Evolutionary conservation across 1,284 basidiomycete genomes (phyloP).

Genomic region (Fomitopsis betulina): DNA sequence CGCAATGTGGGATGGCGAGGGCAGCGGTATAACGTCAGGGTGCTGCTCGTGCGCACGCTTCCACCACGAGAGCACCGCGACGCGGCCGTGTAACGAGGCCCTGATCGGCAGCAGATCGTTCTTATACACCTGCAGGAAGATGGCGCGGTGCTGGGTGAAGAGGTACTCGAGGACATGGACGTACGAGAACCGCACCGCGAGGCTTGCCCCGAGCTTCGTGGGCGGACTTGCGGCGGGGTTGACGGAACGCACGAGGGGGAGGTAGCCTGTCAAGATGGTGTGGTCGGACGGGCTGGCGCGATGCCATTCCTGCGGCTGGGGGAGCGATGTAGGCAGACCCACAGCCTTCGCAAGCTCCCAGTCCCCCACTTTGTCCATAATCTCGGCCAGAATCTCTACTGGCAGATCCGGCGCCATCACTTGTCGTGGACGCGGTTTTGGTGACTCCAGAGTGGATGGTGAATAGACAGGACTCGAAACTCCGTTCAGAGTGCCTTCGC

Average conservation of each 20-base stretch:
- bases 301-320: conserved; percentile 64
- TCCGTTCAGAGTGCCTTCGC: conserved; percentile 11
- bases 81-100: conserved; percentile 70
- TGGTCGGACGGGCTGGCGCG: conserved; percentile 63
- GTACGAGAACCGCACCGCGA: conserved; percentile 69
- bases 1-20: conserved; percentile 45
- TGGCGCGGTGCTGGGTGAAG: conserved; percentile 53
- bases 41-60: conserved; percentile 57
- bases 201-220: conserved; percentile 61
- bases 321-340: conserved; percentile 62
- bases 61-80: conserved; percentile 77
- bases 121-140: conserved; percentile 59
- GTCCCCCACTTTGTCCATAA: conserved; percentile 71
- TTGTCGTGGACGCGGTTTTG: conserved; percentile 21
- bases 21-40: conserved; percentile 50
- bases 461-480: not conserved
- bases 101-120: conserved; percentile 66
- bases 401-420: conserved; percentile 54
- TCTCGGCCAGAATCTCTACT: conserved; percentile 69
- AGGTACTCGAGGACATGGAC: conserved; percentile 71
- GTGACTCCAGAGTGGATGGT: conserved; percentile 7
- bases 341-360: conserved; percentile 80
- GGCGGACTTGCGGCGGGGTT: conserved; percentile 52
- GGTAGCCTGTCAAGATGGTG: conserved; percentile 60
- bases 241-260: conserved; percentile 53